Evolutionary conservation across 2,329 filamentous ascomycete genomes (phyloP), one percentile per base, ranked within the genome.

Genomic region (Phaeoacremonium minimum): DNA sequence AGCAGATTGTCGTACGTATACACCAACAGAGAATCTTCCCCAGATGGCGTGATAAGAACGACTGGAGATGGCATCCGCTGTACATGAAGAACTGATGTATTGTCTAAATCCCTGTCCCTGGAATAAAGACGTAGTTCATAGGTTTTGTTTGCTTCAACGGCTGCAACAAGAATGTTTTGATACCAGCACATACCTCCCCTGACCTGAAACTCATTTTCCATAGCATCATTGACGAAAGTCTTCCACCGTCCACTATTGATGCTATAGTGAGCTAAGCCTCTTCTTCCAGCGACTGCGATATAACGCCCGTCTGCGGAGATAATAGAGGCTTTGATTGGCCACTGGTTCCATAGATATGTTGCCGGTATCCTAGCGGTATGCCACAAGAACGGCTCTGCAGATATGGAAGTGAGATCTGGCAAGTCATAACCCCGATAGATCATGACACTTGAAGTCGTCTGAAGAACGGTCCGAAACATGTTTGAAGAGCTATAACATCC

Each of bases 151-250:
- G 80, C 82, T 60, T 98, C 93, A n/a, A 96, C 83, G 4, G 91
- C 89, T 28, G 89, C 90, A 38, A 97, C 87, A 14, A 98, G 71
- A 19, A 97, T 86, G 61, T 98, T 91, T 47, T 95, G 89, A 56
- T 95, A 90, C 93, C 93, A 98, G 57, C 91, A 97, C 90, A 98
- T 95, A 6, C 93, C 93, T 33, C 93, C 93, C 44, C 90, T 75
- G 12, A 98, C 87, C 16, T 88, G 80, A 55, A 98, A 98, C 44
- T 90, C 87, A 50, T 90, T 89, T 60, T 97, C 93, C 53, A 83
- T 76, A 18, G 75, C 78, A 17, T 82, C 75, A 50, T 90, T 88
- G 33, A 84, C 75, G 57, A 98, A 98, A 0, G 85, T 94, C 57
- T 95, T 96, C 93, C 93, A 98, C 40, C 93, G 77, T 18, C 91